Percentiles rank a stretch among this genome's conserved stretches.
These are phyloP conservation scores for Linaria vulgaris DNA, from an alignment of 257 asterid species.

Conservation along the genomic window DNA sequence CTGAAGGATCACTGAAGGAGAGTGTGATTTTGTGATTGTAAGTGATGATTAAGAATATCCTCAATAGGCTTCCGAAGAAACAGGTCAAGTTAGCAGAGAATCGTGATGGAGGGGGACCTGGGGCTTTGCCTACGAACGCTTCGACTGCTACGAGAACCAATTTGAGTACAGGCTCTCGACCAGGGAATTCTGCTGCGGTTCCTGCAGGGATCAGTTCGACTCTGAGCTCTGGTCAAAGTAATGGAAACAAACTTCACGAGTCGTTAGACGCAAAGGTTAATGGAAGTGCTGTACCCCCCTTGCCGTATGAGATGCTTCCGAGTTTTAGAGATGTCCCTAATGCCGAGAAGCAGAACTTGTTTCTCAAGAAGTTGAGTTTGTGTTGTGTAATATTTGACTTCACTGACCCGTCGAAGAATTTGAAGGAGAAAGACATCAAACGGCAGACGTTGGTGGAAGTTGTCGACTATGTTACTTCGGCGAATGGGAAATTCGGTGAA, in stretches of 20 bases:
- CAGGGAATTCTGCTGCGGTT: conserved; percentile 33
- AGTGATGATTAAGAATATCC: conserved; percentile 75
- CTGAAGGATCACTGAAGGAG: conserved; percentile 31
- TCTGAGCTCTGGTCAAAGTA: conserved; percentile 34
- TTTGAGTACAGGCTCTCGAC: conserved; percentile 28
- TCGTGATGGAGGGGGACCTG: conserved; percentile 71
- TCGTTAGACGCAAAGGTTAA: conserved; percentile 37
- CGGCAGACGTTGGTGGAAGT: conserved; percentile 68
- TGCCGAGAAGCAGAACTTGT: conserved; percentile 60
- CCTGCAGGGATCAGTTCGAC: conserved; percentile 26
- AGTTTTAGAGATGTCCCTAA: conserved; percentile 67
- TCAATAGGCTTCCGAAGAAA: conserved; percentile 76
- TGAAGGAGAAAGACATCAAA: conserved; percentile 73
- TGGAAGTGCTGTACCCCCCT: conserved; percentile 36
- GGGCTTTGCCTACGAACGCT: conserved; percentile 41
- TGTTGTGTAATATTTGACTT: conserved; percentile 68
- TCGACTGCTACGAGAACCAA: conserved; percentile 48
- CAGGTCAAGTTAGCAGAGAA: conserved; percentile 58
- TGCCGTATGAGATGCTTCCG: conserved; percentile 58
- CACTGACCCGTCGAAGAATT: conserved; percentile 61
- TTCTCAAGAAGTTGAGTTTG: conserved; percentile 58
- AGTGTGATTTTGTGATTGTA: conserved; percentile 30
- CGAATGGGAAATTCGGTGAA: conserved; percentile 59
- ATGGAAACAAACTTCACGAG: conserved; percentile 33
- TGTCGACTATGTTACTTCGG: conserved; percentile 62